phyloP scores from a whole-genome alignment of 2,329 filamentous ascomycete species.

The Phialemonium atrogriseum region DNA sequence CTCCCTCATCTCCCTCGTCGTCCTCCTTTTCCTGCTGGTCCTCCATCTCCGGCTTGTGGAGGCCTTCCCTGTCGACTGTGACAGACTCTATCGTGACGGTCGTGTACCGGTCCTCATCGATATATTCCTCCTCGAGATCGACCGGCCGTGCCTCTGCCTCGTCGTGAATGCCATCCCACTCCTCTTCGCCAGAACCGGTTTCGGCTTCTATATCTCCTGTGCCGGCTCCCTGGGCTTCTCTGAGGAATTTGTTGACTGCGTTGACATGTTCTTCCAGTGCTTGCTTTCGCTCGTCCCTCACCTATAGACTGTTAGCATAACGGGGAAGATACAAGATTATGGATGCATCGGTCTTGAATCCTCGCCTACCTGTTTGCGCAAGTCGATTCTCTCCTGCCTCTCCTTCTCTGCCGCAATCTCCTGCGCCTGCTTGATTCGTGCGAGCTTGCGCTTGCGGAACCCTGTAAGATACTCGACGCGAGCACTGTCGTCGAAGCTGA shows the following conservation, averaged over 20 bases:
- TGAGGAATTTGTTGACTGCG: constrained; percentile 63
- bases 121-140: constrained; percentile 84
- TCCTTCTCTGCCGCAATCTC: constrained; percentile 71
- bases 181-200: constrained; percentile 37
- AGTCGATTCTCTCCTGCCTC: constrained; percentile 64
- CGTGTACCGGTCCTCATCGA: constrained; percentile 93
- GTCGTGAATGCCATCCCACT: constrained; percentile 61
- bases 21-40: constrained; percentile 24
- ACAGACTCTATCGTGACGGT: constrained; percentile 92
- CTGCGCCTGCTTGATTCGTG: constrained; percentile 76
- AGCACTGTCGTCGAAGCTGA: constrained; percentile 73
- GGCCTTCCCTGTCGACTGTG: constrained; percentile 65
- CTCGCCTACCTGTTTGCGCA: constrained; percentile 58
- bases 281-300: constrained; percentile 73
- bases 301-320: constrained; percentile 37
- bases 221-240: constrained; percentile 47
- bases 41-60: constrained; percentile 47
- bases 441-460: constrained; percentile 91
- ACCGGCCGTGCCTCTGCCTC: constrained; percentile 37
- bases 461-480: constrained; percentile 86
- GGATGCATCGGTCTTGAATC: no score
- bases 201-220: constrained; percentile 28
- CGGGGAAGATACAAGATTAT: neutral
- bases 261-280: constrained; percentile 78
- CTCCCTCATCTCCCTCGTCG: constrained; percentile 22